phyloP scores from a whole-genome alignment of 2,329 filamentous ascomycete species.

The Fusarium buharicum region DNA sequence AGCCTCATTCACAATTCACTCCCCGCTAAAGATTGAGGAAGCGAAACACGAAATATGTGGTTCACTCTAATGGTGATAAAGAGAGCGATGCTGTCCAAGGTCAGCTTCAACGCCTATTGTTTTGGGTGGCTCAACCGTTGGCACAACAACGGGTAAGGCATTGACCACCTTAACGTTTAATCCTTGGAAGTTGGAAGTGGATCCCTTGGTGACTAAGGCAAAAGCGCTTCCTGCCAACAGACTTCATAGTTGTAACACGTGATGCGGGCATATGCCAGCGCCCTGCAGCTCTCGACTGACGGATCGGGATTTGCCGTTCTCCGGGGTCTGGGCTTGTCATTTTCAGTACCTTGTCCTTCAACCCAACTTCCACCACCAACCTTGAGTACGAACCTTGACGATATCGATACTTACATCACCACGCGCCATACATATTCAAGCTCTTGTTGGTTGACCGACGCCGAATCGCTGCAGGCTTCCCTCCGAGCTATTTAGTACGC shows the following conservation, averaged over 20 bases:
- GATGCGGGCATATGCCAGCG: constrained; percentile 36
- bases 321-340: constrained; percentile 42
- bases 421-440: constrained; percentile 30
- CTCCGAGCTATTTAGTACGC: constrained; percentile 41
- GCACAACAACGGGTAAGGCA: constrained; percentile 25
- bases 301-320: constrained; percentile 48
- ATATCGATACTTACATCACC: constrained; percentile 46
- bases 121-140: constrained; percentile 39
- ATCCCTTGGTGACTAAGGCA: not conserved
- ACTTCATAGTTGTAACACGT: too few species aligned
- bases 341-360: constrained; percentile 50
- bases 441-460: constrained; percentile 32
- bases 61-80: constrained; percentile 31
- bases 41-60: constrained; percentile 26
- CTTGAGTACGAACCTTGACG: constrained; percentile 43
- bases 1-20: constrained; percentile 36
- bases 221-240: too few species aligned
- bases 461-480: constrained; percentile 40
- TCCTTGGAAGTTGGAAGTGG: not conserved
- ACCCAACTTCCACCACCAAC: constrained; percentile 45
- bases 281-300: constrained; percentile 23
- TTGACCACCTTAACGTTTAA: constrained; percentile 9
- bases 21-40: constrained; percentile 32
- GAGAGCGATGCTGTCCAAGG: constrained; percentile 14
- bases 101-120: constrained; percentile 30